Evolutionary conservation across 805 yeast genomes (phyloP).

Genomic region (Wickerhamomyces rabaulensis): DNA sequence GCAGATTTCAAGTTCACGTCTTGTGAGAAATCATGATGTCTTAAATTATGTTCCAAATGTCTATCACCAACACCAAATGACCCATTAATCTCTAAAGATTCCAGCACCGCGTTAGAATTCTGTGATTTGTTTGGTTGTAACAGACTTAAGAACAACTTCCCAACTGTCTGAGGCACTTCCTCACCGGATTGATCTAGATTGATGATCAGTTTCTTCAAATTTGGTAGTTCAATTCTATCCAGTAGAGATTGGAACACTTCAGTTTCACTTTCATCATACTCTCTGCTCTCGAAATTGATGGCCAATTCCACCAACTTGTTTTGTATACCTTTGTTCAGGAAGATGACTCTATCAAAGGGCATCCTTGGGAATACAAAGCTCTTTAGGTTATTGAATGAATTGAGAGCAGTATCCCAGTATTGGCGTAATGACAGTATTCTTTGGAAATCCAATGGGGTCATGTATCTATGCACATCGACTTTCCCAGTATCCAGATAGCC

Average conservation of each 20-base stretch:
- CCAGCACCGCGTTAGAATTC: not conserved
- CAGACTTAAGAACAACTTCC: not conserved
- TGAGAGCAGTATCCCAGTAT: slow-evolving; percentile 17
- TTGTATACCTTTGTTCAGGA: slow-evolving; percentile 1
- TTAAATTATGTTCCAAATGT: slow-evolving; percentile 13
- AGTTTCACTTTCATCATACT: slow-evolving; percentile 3
- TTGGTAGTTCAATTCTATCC: slow-evolving; percentile 6
- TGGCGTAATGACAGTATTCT: slow-evolving; percentile 16
- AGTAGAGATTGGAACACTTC: not conserved
- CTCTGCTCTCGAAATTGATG: slow-evolving; percentile 7
- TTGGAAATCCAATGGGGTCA: slow-evolving; percentile 9
- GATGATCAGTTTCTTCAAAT: slow-evolving; percentile 7
- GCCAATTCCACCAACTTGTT: slow-evolving; percentile 5
- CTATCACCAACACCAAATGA: slow-evolving; percentile 18
- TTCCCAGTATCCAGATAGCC: slow-evolving; percentile 19
- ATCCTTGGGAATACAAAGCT: slow-evolving; percentile 12
- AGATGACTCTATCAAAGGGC: slow-evolving; percentile 14
- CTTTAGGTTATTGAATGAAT: slow-evolving; percentile 10
- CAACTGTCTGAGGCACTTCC: not conserved
- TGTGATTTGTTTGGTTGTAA: not conserved
- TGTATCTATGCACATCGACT: slow-evolving; percentile 13
- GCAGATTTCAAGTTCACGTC: slow-evolving; percentile 9
- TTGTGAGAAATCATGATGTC: slow-evolving; percentile 11
- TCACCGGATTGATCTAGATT: slow-evolving; percentile 7
- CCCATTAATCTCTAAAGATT: slow-evolving; percentile 17